Evolutionary conservation across 306 rosid species (phyloP).

Genomic region (Vachellia pachyceras): DNA sequence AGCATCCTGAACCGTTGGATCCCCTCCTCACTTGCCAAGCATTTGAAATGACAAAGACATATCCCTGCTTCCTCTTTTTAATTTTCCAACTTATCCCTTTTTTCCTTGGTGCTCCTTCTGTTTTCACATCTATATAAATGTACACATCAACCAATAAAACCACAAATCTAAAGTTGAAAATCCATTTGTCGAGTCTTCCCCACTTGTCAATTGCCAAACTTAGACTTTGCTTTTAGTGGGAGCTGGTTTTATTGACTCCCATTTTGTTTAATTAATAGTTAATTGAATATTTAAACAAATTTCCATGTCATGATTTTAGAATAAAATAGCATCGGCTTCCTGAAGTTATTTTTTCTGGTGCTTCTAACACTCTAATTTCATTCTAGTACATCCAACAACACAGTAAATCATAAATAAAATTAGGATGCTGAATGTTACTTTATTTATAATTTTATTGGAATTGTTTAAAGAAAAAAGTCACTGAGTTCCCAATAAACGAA

Average conservation of each 20-base stretch:
- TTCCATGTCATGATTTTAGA: background rate
- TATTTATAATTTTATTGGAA: too few relatives aligned
- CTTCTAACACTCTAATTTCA: too few relatives aligned
- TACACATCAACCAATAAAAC: slow-evolving; percentile 3
- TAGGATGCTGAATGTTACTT: too few relatives aligned
- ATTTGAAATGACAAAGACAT: slow-evolving; percentile 46
- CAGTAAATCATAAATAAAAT: too few relatives aligned
- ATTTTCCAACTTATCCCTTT: background rate
- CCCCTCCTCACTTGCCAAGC: slow-evolving; percentile 9
- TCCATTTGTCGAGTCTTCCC: background rate
- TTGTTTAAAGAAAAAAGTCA: too few relatives aligned
- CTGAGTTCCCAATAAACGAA: too few relatives aligned
- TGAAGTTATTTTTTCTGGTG: too few relatives aligned
- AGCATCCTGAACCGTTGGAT: slow-evolving; percentile 45
- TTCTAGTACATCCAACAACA: too few relatives aligned
- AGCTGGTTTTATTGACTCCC: slow-evolving; percentile 1
- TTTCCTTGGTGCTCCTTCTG: background rate
- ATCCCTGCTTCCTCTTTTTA: background rate
- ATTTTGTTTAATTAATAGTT: background rate
- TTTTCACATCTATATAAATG: background rate
- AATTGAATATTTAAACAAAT: background rate
- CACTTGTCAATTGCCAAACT: background rate
- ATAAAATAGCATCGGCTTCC: too few relatives aligned
- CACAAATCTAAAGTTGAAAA: background rate
- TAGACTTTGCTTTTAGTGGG: slow-evolving; percentile 5